Conservation (phyloP, 1,284 basidiomycete species). For the Ceratobasidium papillatum region DNA sequence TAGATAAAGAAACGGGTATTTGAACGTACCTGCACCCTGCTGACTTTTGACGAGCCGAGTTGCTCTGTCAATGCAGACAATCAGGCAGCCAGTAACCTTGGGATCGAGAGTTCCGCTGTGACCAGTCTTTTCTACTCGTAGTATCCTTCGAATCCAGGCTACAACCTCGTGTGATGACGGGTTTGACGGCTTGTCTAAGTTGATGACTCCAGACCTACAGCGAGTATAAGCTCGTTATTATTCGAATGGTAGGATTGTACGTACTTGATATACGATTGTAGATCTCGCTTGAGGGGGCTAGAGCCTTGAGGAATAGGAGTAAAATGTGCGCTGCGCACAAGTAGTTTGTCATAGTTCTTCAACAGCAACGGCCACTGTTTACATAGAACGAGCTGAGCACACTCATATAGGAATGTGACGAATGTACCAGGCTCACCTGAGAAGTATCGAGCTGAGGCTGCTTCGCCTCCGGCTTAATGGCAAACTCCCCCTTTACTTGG, state of each 20-base stretch:
- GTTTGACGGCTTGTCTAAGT: slow-evolving; percentile 99
- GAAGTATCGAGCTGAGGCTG: slow-evolving; percentile 90
- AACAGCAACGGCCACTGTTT: slow-evolving; percentile 92
- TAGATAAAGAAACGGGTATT: slow-evolving; percentile 1
- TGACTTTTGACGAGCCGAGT: slow-evolving; percentile 99
- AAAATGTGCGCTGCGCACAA: slow-evolving; percentile 95
- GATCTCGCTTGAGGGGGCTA: slow-evolving; percentile 93
- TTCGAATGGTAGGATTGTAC: slow-evolving; percentile 44
- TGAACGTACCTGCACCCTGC: slow-evolving; percentile 83
- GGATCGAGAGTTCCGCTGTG: slow-evolving; percentile 98
- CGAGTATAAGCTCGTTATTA: slow-evolving; percentile 5
- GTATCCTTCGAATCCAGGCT: slow-evolving; percentile 95
- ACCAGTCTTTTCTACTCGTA: slow-evolving; percentile 97
- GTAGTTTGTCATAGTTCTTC: slow-evolving; percentile 98
- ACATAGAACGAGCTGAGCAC: neutral
- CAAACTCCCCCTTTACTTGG: slow-evolving; percentile 66
- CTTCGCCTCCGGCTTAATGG: slow-evolving; percentile 80
- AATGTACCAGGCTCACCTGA: slow-evolving; percentile 46
- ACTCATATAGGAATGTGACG: neutral
- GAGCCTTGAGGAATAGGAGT: slow-evolving; percentile 94
- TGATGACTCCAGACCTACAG: slow-evolving; percentile 92
- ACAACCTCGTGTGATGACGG: slow-evolving; percentile 99
- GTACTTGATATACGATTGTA: slow-evolving; percentile 89
- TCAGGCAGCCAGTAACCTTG: slow-evolving; percentile 98
- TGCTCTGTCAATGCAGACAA: slow-evolving; percentile 99